A percentile compares a stretch with the other conserved stretches of the same genome.
These are phyloP conservation scores for Rhizopus arrhizus DNA, from an alignment of 371 early-diverging fungal genomes.

Conservation along the genomic window DNA sequence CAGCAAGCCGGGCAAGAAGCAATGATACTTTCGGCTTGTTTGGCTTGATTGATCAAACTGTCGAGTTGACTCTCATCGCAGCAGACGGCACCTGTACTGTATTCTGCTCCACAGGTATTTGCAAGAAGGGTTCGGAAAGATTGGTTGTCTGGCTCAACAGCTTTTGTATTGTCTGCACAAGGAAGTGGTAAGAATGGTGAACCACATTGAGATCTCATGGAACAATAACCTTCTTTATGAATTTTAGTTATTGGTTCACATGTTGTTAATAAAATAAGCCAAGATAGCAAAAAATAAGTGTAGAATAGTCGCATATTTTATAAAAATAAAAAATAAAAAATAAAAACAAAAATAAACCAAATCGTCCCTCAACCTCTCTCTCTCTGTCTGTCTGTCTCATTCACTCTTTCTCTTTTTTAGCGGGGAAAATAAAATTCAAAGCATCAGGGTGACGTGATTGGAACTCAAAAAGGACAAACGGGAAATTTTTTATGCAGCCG, in stretches of 20 bases:
- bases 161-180: conserved; percentile 56
- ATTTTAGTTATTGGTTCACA: conserved; percentile 24
- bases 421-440: too few species aligned
- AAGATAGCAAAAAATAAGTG: background rate
- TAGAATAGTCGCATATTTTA: background rate
- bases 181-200: conserved; percentile 45
- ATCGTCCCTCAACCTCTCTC: too few species aligned
- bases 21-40: conserved; percentile 62
- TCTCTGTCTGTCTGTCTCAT: too few species aligned
- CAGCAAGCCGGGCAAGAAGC: conserved; percentile 79
- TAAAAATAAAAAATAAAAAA: too few species aligned
- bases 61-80: conserved; percentile 66
- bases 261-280: background rate
- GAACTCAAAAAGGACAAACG: too few species aligned
- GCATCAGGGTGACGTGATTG: too few species aligned
- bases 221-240: conserved; percentile 62
- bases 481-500: too few species aligned
- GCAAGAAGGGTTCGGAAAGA: conserved; percentile 52
- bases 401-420: too few species aligned
- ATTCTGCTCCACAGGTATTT: conserved; percentile 62
- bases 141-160: conserved; percentile 48
- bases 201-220: conserved; percentile 66
- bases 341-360: too few species aligned
- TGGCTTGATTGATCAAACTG: conserved; percentile 53
- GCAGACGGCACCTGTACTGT: conserved; percentile 58